Evolutionary conservation across 2,329 filamentous ascomycete species (phyloP).

Genomic region (Exophiala sideris): DNA sequence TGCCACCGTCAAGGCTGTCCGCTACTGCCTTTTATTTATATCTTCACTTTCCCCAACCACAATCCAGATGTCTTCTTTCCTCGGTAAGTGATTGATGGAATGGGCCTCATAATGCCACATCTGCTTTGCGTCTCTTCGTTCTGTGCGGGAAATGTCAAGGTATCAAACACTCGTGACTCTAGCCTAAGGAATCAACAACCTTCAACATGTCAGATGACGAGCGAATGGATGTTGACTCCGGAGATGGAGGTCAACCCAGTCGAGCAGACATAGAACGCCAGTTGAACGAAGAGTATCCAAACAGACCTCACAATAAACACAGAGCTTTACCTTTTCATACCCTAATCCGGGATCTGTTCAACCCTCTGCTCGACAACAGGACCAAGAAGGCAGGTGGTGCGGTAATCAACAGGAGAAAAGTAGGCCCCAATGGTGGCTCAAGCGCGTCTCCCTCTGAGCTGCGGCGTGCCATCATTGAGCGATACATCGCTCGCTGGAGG

Average conservation of each 20-base stretch:
- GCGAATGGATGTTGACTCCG: conserved; percentile 9
- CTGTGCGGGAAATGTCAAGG: background rate
- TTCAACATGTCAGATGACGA: conserved; percentile 20
- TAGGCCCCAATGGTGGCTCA: conserved; percentile 51
- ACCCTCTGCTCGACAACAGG: conserved; percentile 73
- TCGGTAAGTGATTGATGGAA: too few relatives aligned
- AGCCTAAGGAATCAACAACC: background rate
- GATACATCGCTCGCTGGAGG: conserved; percentile 84
- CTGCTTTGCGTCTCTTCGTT: background rate
- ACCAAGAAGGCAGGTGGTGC: conserved; percentile 69
- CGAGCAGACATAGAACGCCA: conserved; percentile 37
- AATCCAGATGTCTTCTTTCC: too few relatives aligned
- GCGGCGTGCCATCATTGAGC: conserved; percentile 74
- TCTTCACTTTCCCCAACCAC: too few relatives aligned
- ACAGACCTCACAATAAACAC: conserved; percentile 75
- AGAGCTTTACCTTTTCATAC: conserved; percentile 79
- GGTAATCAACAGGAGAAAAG: conserved; percentile 54
- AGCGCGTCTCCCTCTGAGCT: conserved; percentile 70
- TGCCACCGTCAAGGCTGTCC: too few relatives aligned
- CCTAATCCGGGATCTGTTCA: conserved; percentile 74
- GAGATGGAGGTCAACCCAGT: background rate
- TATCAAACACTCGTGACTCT: too few relatives aligned
- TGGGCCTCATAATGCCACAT: too few relatives aligned
- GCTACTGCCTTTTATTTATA: too few relatives aligned
- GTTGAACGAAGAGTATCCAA: conserved; percentile 64